Conservation (phyloP, 257 asterid genomes). For the Scutellaria minor region DNA sequence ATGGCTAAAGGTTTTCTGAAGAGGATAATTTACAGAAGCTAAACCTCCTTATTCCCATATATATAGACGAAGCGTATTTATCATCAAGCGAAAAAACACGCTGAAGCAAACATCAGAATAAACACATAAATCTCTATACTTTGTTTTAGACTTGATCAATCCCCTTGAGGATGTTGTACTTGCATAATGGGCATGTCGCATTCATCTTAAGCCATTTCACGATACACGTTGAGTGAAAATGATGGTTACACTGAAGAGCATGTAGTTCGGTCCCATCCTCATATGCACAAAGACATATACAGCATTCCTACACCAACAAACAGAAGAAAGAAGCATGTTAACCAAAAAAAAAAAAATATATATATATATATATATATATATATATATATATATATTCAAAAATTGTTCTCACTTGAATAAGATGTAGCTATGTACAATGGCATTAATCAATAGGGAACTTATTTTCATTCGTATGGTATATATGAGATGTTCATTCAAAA, state of each 20-base stretch:
- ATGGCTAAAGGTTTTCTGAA: not conserved
- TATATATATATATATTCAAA: too few relatives aligned
- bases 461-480: not conserved
- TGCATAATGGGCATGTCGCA: conserved; percentile 97
- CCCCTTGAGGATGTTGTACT: conserved; percentile 94
- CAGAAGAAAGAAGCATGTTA: conserved; percentile 3
- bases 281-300: conserved; percentile 80
- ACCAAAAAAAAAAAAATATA: too few relatives aligned
- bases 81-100: conserved; percentile 16
- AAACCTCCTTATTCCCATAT: conserved; percentile 36
- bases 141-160: conserved; percentile 68
- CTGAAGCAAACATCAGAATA: conserved; percentile 17
- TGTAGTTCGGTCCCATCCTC: conserved; percentile 85
- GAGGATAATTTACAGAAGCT: conserved; percentile 35
- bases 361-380: too few relatives aligned
- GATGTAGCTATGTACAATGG: not conserved
- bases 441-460: too few relatives aligned
- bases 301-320: conserved; percentile 74
- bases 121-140: conserved; percentile 9
- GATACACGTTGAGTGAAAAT: conserved; percentile 77
- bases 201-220: conserved; percentile 98
- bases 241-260: conserved; percentile 86
- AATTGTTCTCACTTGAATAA: too few relatives aligned
- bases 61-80: conserved; percentile 15
- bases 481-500: not conserved